phyloP scores from a whole-genome alignment of 495 filamentous ascomycete genomes.

The Penicillium odoratum region DNA sequence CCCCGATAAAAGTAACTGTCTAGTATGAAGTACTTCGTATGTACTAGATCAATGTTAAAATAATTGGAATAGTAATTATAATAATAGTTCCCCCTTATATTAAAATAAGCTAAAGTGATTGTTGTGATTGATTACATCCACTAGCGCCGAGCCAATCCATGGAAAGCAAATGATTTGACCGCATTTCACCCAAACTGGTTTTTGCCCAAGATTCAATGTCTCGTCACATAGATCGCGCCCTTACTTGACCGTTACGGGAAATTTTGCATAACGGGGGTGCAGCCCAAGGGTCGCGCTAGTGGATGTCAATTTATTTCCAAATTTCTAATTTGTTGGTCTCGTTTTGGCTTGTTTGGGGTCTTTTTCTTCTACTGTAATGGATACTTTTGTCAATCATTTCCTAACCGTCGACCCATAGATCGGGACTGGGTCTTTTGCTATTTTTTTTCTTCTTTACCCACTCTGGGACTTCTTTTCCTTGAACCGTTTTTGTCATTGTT shows the following conservation, averaged over 20 bases:
- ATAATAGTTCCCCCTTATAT: background rate
- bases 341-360: background rate
- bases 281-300: slow-evolving; percentile 32
- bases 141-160: slow-evolving; percentile 29
- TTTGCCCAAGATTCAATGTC: slow-evolving; percentile 12
- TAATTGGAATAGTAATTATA: background rate
- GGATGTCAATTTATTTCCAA: slow-evolving; percentile 14
- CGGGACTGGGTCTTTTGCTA: slow-evolving; percentile 25
- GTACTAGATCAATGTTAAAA: no score
- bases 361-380: slow-evolving; percentile 9
- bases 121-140: slow-evolving; percentile 28
- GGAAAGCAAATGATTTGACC: slow-evolving; percentile 17
- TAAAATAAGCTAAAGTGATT: background rate
- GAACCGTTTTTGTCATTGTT: slow-evolving; percentile 6
- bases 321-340: background rate
- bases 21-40: no score
- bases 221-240: slow-evolving; percentile 15
- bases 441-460: slow-evolving; percentile 20
- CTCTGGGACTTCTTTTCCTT: slow-evolving; percentile 7
- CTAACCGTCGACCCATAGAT: slow-evolving; percentile 31
- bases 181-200: slow-evolving; percentile 23
- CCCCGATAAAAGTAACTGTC: no score
- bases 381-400: slow-evolving; percentile 31
- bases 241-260: slow-evolving; percentile 27
- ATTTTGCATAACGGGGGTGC: slow-evolving; percentile 35